These are phyloP conservation scores for Vickermania spadyakhi DNA, from an alignment of 208 protist genomes.

Conservation along the genomic window DNA sequence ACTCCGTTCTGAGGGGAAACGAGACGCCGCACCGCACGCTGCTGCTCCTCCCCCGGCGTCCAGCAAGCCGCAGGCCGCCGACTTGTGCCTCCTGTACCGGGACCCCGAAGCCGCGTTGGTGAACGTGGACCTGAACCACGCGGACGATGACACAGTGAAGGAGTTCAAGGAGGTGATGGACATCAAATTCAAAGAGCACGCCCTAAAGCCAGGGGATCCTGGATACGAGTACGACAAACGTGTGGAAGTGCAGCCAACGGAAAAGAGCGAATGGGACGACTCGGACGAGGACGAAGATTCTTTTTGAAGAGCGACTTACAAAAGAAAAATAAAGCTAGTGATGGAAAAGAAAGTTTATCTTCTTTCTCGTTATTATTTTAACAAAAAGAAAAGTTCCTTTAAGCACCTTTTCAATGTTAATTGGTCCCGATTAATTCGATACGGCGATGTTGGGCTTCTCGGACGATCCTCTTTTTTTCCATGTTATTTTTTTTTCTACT, in stretches of 20 bases:
- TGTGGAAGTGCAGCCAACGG: slow-evolving; percentile 51
- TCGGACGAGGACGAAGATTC: slow-evolving; percentile 15
- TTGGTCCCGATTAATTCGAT: too few species aligned
- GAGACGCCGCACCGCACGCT: not conserved
- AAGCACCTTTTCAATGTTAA: too few species aligned
- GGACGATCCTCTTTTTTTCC: too few species aligned
- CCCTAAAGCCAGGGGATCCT: slow-evolving; percentile 64
- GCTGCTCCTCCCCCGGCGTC: not conserved
- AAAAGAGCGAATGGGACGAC: slow-evolving; percentile 85
- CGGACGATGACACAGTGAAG: slow-evolving; percentile 76
- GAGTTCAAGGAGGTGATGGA: slow-evolving; percentile 89
- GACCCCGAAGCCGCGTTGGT: slow-evolving; percentile 74
- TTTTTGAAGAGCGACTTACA: too few species aligned
- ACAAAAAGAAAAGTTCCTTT: too few species aligned
- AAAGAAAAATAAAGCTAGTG: too few species aligned
- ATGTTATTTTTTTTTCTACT: too few species aligned
- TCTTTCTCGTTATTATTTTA: too few species aligned
- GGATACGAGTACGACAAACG: slow-evolving; percentile 85
- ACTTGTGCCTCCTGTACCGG: slow-evolving; percentile 82
- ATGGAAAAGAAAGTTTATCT: too few species aligned
- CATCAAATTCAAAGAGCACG: slow-evolving; percentile 57
- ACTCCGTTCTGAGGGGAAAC: not conserved
- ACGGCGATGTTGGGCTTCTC: too few species aligned
- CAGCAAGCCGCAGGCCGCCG: slow-evolving; percentile 55
- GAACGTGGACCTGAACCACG: slow-evolving; percentile 86